Percentiles rank a stretch among this genome's conserved stretches.
Evolutionary conservation across 1,139 yeast genomes (phyloP).

Genomic region (Taiozyma sp.): DNA sequence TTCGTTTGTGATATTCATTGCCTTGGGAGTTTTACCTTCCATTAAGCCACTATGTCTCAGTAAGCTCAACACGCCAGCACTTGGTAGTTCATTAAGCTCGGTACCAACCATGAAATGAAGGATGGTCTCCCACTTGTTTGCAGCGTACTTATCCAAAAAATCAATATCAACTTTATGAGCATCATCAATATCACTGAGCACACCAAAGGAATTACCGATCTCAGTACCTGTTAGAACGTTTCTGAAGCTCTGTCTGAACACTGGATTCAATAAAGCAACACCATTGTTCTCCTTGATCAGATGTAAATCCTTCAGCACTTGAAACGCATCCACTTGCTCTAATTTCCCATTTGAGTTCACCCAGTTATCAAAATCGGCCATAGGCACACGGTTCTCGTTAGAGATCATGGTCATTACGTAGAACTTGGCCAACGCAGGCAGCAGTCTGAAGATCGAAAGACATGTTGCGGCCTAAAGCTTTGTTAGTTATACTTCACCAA

Average conservation of each 20-base stretch:
- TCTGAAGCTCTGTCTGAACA: constrained; percentile 70
- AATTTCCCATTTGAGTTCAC: constrained; percentile 50
- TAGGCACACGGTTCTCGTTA: constrained; percentile 55
- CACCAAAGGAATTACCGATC: constrained; percentile 49
- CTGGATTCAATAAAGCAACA: constrained; percentile 60
- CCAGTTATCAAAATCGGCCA: constrained; percentile 74
- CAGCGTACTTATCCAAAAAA: constrained; percentile 76
- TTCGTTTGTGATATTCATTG: constrained; percentile 72
- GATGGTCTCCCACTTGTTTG: constrained; percentile 90
- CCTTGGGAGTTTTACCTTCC: constrained; percentile 55
- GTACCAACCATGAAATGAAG: constrained; percentile 98
- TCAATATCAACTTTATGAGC: constrained; percentile 50
- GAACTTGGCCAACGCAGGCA: constrained; percentile 88
- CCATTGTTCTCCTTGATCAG: constrained; percentile 63
- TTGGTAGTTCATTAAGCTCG: constrained; percentile 59
- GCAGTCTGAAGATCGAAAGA: constrained; percentile 78
- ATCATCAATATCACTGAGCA: constrained; percentile 45
- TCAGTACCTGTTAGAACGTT: constrained; percentile 81
- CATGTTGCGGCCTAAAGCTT: constrained; percentile 73
- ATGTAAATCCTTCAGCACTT: constrained; percentile 73
- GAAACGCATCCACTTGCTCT: constrained; percentile 67
- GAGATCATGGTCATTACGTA: constrained; percentile 85
- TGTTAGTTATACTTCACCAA: constrained; percentile 24
- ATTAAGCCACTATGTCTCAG: constrained; percentile 77
- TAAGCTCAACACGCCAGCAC: constrained; percentile 61